A percentile compares a stretch with the other conserved stretches of the same genome.
Evolutionary conservation across 805 yeast species (phyloP).

Genomic region (Ogataea sp.): DNA sequence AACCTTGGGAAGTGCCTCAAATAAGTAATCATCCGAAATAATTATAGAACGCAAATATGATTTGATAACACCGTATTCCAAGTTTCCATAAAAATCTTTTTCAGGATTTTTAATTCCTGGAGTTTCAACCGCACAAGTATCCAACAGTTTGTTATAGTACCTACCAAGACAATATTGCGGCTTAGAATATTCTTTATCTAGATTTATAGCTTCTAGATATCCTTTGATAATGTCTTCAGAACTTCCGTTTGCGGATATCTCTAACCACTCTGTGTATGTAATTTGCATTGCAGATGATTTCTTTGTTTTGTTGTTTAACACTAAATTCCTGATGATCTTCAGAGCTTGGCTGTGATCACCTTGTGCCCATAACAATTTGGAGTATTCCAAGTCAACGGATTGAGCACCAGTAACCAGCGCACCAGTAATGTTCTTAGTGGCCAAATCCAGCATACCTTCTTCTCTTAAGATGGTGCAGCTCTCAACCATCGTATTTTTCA

Average conservation of each 20-base stretch:
- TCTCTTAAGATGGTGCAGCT: constrained; percentile 61
- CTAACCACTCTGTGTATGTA: constrained; percentile 84
- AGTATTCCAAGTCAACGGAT: constrained; percentile 63
- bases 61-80: constrained; percentile 47
- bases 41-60: constrained; percentile 53
- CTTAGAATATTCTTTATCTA: constrained; percentile 60
- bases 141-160: constrained; percentile 70
- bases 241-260: constrained; percentile 74
- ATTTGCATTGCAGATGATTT: constrained; percentile 42
- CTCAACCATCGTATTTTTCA: constrained; percentile 46
- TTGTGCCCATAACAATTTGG: constrained; percentile 80
- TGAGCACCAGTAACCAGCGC: constrained; percentile 40
- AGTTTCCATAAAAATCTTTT: constrained; percentile 35
- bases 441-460: constrained; percentile 60
- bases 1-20: constrained; percentile 85
- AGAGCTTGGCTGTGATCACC: constrained; percentile 85
- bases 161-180: constrained; percentile 76
- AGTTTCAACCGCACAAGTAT: constrained; percentile 33
- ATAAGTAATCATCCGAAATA: constrained; percentile 56
- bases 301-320: constrained; percentile 11
- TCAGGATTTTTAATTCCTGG: constrained; percentile 20
- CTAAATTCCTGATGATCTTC: constrained; percentile 43
- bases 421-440: constrained; percentile 58
- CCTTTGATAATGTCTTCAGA: constrained; percentile 65
- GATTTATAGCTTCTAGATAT: constrained; percentile 48